Base-by-base conservation (phyloP, 345 rosid genomes). In the Salix exigua region DNA sequence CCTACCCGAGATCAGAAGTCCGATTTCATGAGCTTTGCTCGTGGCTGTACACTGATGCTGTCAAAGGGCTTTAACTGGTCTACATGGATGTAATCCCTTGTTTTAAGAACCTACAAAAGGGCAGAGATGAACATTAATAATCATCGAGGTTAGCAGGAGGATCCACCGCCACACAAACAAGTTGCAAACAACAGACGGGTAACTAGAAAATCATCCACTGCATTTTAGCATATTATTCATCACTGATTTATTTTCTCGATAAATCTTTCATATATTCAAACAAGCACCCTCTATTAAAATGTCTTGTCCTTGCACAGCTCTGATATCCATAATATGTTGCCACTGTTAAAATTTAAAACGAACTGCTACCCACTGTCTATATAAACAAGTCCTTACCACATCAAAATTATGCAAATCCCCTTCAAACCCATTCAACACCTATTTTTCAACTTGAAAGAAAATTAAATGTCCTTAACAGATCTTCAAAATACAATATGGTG, bases 31-130 rank as follows among this genome's bases (percentile, higher is more conserved):
- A 96, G 93, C 90, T 84, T 93, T 70, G 82, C 81, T 80, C 93
- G 83, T 3, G 97, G 90, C 86, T 85, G 89, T 83, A 96, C 79
- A 73, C 51, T 70, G 71, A 96, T 90, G 81, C 81, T 83, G 68
- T 90, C 94, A 37, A 89, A 89, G 12, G 97, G 91, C 60, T 84
- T 88, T 42, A 77, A 82, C 88, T 96, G 99, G 78, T 96, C 94
- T 70, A 91, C 93, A 25, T 92, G 97, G 85, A 96, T 82, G 85
- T 88, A 94, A 80, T 96, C 98, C 86, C 83, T 96, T 31, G 98
- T 92, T 82, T 92, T 96, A 31, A 96, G 90, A 70, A 96, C 98
- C 99, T 96, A 89, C 51, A 73, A 63, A 33, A 0, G 4, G 7
- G 25, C 7, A 40, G 23, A 40, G 23, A 30, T 50, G 46, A 9